phyloP scores from a whole-genome alignment of 1,284 basidiomycete genomes.

The Irpex rosettiformis region DNA sequence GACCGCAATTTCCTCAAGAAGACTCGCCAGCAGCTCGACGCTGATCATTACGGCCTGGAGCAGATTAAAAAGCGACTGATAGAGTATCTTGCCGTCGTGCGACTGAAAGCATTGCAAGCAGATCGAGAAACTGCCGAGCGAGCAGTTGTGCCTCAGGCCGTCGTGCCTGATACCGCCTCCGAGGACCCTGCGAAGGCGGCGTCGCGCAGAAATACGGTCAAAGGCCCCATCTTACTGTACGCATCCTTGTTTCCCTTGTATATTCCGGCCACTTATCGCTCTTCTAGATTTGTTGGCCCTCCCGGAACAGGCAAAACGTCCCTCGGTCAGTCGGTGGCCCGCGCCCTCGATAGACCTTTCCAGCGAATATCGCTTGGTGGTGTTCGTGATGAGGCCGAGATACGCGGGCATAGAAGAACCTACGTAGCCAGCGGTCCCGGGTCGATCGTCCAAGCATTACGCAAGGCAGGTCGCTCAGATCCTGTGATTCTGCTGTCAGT shows the following conservation, averaged over 20 bases:
- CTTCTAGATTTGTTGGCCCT: slow-evolving; percentile 69
- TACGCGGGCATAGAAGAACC: slow-evolving; percentile 86
- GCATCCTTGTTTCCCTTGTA: slow-evolving; percentile 24
- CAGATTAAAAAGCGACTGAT: slow-evolving; percentile 89
- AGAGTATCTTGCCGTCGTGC: slow-evolving; percentile 86
- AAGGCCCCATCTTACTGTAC: slow-evolving; percentile 82
- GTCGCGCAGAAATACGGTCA: slow-evolving; percentile 34
- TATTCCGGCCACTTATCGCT: neutral
- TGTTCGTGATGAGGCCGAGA: slow-evolving; percentile 89
- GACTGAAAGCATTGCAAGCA: slow-evolving; percentile 61
- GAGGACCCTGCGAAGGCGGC: neutral
- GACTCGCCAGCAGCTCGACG: slow-evolving; percentile 75
- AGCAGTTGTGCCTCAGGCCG: slow-evolving; percentile 1
- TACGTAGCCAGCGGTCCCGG: slow-evolving; percentile 88
- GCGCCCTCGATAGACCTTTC: slow-evolving; percentile 81
- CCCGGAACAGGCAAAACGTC: slow-evolving; percentile 86
- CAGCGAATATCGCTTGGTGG: slow-evolving; percentile 92
- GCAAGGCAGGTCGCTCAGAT: slow-evolving; percentile 82
- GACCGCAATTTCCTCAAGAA: slow-evolving; percentile 57
- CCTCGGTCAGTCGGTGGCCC: slow-evolving; percentile 83
- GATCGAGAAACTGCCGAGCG: slow-evolving; percentile 33
- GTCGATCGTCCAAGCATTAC: slow-evolving; percentile 82
- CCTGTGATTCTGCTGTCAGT: slow-evolving; percentile 76
- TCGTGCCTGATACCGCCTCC: neutral
- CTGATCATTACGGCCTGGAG: slow-evolving; percentile 86